Conservation (phyloP, 2,329 filamentous ascomycete genomes). For the Herpomyces periplanetae region DNA sequence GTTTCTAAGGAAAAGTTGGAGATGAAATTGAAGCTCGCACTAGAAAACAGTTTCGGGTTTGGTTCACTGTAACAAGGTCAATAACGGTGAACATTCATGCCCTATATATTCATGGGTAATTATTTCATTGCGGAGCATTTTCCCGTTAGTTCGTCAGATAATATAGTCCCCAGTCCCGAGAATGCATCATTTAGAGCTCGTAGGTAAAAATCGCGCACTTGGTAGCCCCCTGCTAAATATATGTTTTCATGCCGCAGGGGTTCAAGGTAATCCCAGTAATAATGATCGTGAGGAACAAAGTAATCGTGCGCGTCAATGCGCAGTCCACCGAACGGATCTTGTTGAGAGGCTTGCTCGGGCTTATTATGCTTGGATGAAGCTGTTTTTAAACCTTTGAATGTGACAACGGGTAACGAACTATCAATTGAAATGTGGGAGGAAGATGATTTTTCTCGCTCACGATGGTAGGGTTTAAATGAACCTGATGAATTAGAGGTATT, state of each 20-base stretch:
- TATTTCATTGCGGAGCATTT: no score
- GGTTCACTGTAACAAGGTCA: no score
- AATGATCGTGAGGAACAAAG: constrained; percentile 24
- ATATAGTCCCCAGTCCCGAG: constrained; percentile 46
- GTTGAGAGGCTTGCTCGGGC: constrained; percentile 26
- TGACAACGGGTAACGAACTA: constrained; percentile 2
- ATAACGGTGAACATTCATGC: no score
- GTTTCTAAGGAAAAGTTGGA: constrained; percentile 23
- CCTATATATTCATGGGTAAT: no score
- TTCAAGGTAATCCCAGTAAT: constrained; percentile 35
- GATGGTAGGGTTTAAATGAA: constrained; percentile 8
- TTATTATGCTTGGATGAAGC: constrained; percentile 14
- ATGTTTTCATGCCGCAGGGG: constrained; percentile 20
- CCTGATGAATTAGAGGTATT: no score
- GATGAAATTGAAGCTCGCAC: constrained; percentile 38
- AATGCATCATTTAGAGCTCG: constrained; percentile 61
- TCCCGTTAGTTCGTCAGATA: constrained; percentile 25
- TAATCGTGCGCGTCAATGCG: constrained; percentile 21
- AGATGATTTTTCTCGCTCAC: constrained; percentile 2
- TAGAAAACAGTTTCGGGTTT: constrained; percentile 63
- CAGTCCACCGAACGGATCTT: constrained; percentile 56
- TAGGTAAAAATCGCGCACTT: constrained; percentile 37
- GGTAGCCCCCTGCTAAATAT: constrained; percentile 42
- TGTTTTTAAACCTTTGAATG: constrained; percentile 5
- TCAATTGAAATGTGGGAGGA: neutral